These are phyloP conservation scores for Suhomyces emberorum DNA, from an alignment of 805 yeast species.

Conservation along the genomic window DNA sequence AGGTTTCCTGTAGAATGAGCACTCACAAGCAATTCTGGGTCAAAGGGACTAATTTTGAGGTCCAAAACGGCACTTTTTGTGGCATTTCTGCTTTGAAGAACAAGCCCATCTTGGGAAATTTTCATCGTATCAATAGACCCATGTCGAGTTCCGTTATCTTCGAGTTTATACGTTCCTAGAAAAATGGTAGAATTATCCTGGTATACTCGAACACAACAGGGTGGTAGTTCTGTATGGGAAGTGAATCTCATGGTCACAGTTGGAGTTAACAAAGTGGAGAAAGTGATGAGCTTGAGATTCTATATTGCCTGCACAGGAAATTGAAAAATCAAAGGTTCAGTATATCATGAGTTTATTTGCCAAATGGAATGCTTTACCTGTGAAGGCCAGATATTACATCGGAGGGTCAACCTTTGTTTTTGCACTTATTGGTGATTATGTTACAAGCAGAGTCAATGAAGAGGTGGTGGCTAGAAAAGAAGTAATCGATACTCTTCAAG, in stretches of 20 bases:
- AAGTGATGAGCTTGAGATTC: too few relatives aligned
- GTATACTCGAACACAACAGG: slow-evolving; percentile 71
- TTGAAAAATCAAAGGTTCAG: too few relatives aligned
- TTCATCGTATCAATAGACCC: slow-evolving; percentile 56
- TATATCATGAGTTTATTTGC: slow-evolving; percentile 27
- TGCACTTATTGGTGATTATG: slow-evolving; percentile 41
- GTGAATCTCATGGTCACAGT: not conserved
- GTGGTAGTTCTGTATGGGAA: slow-evolving; percentile 61
- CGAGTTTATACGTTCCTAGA: slow-evolving; percentile 79
- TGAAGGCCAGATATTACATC: slow-evolving; percentile 38
- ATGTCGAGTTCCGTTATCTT: slow-evolving; percentile 53
- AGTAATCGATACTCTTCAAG: too few relatives aligned
- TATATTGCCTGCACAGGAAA: too few relatives aligned
- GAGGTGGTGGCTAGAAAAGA: slow-evolving; percentile 34
- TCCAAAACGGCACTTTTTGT: slow-evolving; percentile 73
- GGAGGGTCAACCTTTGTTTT: slow-evolving; percentile 39
- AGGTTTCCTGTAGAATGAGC: slow-evolving; percentile 83
- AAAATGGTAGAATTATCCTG: slow-evolving; percentile 52
- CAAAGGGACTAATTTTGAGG: slow-evolving; percentile 61
- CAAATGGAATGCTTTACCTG: slow-evolving; percentile 40
- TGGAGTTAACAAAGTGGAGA: too few relatives aligned
- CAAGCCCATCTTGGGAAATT: slow-evolving; percentile 12
- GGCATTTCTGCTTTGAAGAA: slow-evolving; percentile 21
- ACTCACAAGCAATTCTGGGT: slow-evolving; percentile 46
- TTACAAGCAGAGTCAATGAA: slow-evolving; percentile 30